phyloP scores from a whole-genome alignment of 768 basidiomycete species.

The Pulveroboletus sp. region DNA sequence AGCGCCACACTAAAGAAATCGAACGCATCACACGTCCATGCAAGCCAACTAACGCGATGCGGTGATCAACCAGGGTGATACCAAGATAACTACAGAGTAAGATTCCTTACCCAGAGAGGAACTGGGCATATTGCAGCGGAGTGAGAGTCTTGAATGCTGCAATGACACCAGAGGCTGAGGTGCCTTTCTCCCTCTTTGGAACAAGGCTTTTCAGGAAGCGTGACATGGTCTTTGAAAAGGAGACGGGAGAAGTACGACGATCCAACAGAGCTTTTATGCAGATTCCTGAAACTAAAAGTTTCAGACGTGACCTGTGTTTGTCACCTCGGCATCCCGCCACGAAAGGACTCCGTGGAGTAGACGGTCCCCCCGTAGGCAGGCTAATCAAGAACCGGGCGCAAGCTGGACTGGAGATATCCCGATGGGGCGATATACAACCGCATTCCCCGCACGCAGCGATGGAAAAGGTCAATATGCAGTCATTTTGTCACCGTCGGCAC shows the following conservation, averaged over 20 bases:
- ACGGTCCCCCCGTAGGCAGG: not conserved
- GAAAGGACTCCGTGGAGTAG: not conserved
- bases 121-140: constrained; percentile 53
- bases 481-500: not conserved
- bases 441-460: not conserved
- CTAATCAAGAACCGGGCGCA: not conserved
- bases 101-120: constrained; percentile 45
- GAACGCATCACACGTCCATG: constrained; percentile 83
- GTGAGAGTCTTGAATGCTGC: constrained; percentile 43
- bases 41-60: constrained; percentile 55
- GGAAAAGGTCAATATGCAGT: not conserved
- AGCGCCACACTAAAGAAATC: constrained; percentile 82
- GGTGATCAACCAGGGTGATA: not conserved
- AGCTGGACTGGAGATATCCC: not conserved
- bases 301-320: not conserved
- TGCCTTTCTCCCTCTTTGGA: constrained; percentile 43
- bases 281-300: constrained; percentile 1
- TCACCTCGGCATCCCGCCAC: not conserved
- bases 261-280: constrained; percentile 10
- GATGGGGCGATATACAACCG: not conserved
- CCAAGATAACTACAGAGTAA: not conserved
- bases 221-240: constrained; percentile 9
- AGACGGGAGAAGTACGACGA: not conserved
- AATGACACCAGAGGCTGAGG: constrained; percentile 35
- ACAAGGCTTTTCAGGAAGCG: constrained; percentile 44